Evolutionary conservation across 176 grass and related monocot species (phyloP).

Genomic region (Phyllostachys edulis): DNA sequence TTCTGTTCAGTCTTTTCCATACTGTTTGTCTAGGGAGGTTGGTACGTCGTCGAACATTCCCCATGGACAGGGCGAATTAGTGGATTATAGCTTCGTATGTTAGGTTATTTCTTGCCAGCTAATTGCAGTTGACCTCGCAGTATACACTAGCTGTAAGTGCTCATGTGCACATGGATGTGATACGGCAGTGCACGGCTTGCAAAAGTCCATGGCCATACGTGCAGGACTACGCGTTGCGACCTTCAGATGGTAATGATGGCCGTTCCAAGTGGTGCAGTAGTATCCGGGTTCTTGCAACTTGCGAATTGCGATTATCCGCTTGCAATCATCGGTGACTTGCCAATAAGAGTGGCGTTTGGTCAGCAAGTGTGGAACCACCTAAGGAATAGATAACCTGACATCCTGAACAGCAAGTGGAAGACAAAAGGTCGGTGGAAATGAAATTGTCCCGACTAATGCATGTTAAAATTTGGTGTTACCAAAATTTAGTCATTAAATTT

Average conservation of each 20-base stretch:
- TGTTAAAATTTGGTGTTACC: background rate
- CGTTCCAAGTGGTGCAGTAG: constrained; percentile 28
- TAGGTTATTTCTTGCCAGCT: constrained; percentile 27
- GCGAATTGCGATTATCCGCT: constrained; percentile 12
- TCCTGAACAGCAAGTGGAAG: background rate
- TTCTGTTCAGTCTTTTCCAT: background rate
- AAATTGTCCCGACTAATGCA: background rate
- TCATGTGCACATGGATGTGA: constrained; percentile 41
- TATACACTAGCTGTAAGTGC: constrained; percentile 16
- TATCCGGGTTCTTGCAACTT: constrained; percentile 28
- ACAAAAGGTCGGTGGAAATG: background rate
- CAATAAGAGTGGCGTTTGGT: background rate
- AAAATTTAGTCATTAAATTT: background rate
- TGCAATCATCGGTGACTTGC: constrained; percentile 21
- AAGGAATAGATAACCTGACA: background rate
- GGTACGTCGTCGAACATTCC: constrained; percentile 41
- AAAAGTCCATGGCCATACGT: constrained; percentile 24
- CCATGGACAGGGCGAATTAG: constrained; percentile 4
- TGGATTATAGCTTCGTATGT: background rate
- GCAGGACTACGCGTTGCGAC: constrained; percentile 15
- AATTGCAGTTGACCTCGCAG: constrained; percentile 34
- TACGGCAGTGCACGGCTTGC: constrained; percentile 26
- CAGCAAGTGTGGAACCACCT: background rate
- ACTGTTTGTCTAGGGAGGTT: background rate
- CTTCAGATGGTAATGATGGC: background rate